These are phyloP conservation scores for Acaromyces ingoldii DNA, from an alignment of 1,284 basidiomycete species.

Conservation along the genomic window DNA sequence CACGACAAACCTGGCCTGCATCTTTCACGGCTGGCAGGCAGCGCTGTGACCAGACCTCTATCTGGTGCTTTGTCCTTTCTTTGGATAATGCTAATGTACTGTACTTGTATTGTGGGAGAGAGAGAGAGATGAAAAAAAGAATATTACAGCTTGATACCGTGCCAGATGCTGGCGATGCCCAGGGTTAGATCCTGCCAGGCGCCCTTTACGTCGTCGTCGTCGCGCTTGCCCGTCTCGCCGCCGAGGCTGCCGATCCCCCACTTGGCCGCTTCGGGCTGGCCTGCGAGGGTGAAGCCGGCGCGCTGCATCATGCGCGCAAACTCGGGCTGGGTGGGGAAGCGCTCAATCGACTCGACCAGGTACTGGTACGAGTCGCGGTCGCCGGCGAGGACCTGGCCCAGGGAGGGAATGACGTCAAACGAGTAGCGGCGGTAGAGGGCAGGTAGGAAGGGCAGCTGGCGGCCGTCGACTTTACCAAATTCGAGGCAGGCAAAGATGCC, in stretches of 20 bases:
- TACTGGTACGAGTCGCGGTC: constrained; percentile 90
- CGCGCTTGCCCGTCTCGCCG: constrained; percentile 3
- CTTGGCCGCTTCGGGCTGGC: constrained; percentile 31
- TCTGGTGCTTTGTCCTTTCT: too few species aligned
- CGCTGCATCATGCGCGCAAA: constrained; percentile 73
- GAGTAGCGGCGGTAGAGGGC: constrained; percentile 92
- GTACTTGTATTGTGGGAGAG: too few species aligned
- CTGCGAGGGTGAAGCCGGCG: constrained; percentile 52
- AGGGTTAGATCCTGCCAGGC: constrained; percentile 49
- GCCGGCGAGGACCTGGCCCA: constrained; percentile 91
- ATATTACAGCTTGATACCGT: too few species aligned
- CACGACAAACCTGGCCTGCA: constrained; percentile 66
- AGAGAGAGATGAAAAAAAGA: too few species aligned
- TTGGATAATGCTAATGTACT: too few species aligned
- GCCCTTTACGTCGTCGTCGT: constrained; percentile 28
- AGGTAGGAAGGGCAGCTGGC: constrained; percentile 48
- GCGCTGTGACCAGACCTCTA: background rate
- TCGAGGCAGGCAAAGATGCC: constrained; percentile 93
- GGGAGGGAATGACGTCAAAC: constrained; percentile 87
- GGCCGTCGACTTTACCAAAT: constrained; percentile 80
- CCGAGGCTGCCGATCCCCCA: constrained; percentile 28
- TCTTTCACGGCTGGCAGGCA: constrained; percentile 57
- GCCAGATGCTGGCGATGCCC: constrained; percentile 49
- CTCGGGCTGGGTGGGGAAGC: constrained; percentile 82
- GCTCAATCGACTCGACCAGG: constrained; percentile 92